phyloP scores from a whole-genome alignment of 176 grass and related monocot species.

The Ensete glaucum region DNA sequence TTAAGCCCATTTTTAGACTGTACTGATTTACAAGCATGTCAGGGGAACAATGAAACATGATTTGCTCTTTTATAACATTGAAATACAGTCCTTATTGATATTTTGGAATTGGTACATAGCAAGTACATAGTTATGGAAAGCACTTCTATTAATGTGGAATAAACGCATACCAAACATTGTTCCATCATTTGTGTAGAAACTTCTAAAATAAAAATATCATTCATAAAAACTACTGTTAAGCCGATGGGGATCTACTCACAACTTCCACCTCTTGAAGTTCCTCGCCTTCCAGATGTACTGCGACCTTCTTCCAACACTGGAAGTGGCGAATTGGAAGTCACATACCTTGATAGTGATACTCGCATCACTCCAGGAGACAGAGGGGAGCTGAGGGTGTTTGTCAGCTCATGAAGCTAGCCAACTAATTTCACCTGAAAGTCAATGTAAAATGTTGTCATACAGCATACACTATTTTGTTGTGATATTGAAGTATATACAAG shows the following conservation, averaged over 20 bases:
- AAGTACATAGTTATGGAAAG: too few relatives aligned
- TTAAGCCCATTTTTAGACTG: neutral
- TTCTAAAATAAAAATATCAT: constrained; percentile 61
- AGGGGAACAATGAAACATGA: neutral
- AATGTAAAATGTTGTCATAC: too few relatives aligned
- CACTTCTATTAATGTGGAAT: too few relatives aligned
- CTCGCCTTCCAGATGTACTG: constrained; percentile 1
- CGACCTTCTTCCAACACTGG: constrained; percentile 57
- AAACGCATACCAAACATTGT: too few relatives aligned
- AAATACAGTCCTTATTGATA: too few relatives aligned
- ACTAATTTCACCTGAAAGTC: too few relatives aligned
- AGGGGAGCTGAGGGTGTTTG: constrained; percentile 53
- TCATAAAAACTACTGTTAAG: constrained; percentile 88
- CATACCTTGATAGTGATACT: constrained; percentile 32
- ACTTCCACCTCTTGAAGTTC: constrained; percentile 73
- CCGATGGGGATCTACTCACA: constrained; percentile 59
- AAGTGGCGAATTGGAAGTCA: constrained; percentile 83
- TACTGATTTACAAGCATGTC: neutral
- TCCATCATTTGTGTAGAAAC: constrained; percentile 24
- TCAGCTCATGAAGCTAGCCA: constrained; percentile 39
- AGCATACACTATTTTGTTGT: too few relatives aligned
- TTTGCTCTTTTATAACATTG: too few relatives aligned
- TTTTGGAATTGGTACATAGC: too few relatives aligned
- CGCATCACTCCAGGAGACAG: constrained; percentile 72
- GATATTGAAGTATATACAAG: too few relatives aligned